phyloP scores from a whole-genome alignment of 352 stramenopile genomes.

The Pythium sukuiense region DNA sequence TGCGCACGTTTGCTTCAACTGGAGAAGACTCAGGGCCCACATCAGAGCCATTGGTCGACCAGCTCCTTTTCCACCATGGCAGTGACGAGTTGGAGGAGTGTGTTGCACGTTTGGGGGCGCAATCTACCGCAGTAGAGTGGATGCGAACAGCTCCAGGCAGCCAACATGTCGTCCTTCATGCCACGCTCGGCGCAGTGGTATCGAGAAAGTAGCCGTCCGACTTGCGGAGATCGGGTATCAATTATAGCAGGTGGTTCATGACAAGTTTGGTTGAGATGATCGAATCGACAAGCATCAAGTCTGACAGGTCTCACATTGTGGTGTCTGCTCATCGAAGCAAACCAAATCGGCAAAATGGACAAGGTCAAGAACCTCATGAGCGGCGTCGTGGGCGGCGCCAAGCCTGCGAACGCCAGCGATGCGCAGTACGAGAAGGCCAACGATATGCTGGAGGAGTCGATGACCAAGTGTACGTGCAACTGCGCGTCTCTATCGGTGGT shows the following conservation, averaged over 20 bases:
- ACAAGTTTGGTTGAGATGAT: not conserved
- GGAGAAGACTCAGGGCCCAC: no score
- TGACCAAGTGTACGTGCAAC: constrained; percentile 66
- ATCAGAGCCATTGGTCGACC: no score
- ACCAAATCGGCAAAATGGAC: constrained; percentile 44
- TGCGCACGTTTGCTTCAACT: no score
- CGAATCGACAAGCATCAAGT: not conserved
- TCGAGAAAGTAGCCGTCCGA: no score
- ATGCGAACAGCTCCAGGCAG: no score
- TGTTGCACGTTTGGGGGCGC: no score
- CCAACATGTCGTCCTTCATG: no score
- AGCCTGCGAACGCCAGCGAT: constrained; percentile 15
- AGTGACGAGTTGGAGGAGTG: no score
- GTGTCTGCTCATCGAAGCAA: not conserved
- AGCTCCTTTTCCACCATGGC: no score
- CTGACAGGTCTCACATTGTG: not conserved
- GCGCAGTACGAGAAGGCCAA: constrained; percentile 31
- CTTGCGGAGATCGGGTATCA: no score
- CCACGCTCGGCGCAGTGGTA: no score
- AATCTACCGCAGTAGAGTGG: no score
- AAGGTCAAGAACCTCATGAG: constrained; percentile 64
- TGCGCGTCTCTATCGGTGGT: not conserved
- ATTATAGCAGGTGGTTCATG: not conserved
- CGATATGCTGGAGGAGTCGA: constrained; percentile 63
- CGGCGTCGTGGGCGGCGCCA: constrained; percentile 34